Evolutionary conservation across 2,329 filamentous ascomycete species (phyloP), one percentile per base, ranked within the genome.

Genomic region (Curvularia sp.): DNA sequence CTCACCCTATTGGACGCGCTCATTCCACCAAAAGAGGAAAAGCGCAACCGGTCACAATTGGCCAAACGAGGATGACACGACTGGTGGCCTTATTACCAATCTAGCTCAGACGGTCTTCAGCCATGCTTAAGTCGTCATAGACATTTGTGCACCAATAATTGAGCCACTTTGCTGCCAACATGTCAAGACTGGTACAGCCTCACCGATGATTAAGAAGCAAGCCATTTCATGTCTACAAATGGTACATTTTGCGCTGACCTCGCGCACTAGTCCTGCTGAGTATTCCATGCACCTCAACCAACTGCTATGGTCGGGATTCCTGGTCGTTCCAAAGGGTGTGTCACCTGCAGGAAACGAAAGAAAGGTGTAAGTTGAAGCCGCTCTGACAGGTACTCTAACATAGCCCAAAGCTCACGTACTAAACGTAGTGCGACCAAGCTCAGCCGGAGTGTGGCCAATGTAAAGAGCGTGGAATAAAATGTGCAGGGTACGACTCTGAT

Each of bases 401-500:
- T 6, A 22, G 9, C n/a, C n/a, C 26, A 26, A 42, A 28, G 39
- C 51, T 62, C 28, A 62, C 26, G 18, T 10, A 9, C 42, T 44
- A 24, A 24, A 24, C 4, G 22, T 49, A 87, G 84, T 89, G 87
- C 72, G 87, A 87, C 75, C 86, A 88, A 62, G 81, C 84, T 57
- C 82, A 83, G 4, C 87, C 87, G 1, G 78, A 79, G 38, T 89
- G 87, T 72, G 82, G 81, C 54, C 88, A 88, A 69, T 89, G 87
- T 71, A 77, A 81, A 55, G 80, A 83, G 65, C 84, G 82, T 65
- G 84, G 85, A 22, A 79, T 85, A 44, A 73, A 82, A 57, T 89
- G 87, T 66, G 87, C 86, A 44, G 87, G 87, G 39, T 90, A 89
- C 72, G 83, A 87, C 68, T 80, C 84, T 39, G 83, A 88, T 68